These are phyloP conservation scores for Xylariaceae sp. DNA, from an alignment of 2,329 filamentous ascomycete species.

Conservation along the genomic window DNA sequence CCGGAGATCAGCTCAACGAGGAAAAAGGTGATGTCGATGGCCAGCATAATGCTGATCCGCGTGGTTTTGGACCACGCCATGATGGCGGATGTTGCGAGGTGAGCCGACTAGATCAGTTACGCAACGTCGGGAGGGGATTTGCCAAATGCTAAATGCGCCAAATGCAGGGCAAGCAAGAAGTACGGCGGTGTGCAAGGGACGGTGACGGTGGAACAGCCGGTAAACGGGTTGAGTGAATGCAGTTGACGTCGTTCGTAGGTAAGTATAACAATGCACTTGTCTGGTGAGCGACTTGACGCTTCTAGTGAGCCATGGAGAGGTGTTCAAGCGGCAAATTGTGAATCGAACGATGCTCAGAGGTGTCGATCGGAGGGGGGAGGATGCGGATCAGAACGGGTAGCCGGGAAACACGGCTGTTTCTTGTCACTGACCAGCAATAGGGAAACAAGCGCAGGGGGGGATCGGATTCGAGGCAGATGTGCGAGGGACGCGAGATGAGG, in stretches of 20 bases:
- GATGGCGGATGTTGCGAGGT: conserved; percentile 14
- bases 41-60: conserved; percentile 87
- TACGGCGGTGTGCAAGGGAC: background rate
- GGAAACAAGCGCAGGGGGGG: background rate
- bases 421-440: background rate
- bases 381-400: background rate
- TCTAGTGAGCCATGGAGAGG: background rate
- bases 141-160: background rate
- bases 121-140: background rate
- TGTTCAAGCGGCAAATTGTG: background rate
- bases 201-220: background rate
- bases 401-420: background rate
- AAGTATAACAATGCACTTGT: background rate
- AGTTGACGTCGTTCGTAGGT: too few species aligned
- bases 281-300: background rate
- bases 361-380: background rate
- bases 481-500: background rate
- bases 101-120: background rate
- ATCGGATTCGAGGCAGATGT: background rate
- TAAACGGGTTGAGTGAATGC: background rate
- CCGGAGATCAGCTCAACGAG: conserved; percentile 80
- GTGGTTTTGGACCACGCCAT: conserved; percentile 92
- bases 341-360: background rate
- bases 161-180: background rate
- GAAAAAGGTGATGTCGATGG: conserved; percentile 86